phyloP scores from a whole-genome alignment of 306 rosid species.

The Vigna reflexopilosa region DNA sequence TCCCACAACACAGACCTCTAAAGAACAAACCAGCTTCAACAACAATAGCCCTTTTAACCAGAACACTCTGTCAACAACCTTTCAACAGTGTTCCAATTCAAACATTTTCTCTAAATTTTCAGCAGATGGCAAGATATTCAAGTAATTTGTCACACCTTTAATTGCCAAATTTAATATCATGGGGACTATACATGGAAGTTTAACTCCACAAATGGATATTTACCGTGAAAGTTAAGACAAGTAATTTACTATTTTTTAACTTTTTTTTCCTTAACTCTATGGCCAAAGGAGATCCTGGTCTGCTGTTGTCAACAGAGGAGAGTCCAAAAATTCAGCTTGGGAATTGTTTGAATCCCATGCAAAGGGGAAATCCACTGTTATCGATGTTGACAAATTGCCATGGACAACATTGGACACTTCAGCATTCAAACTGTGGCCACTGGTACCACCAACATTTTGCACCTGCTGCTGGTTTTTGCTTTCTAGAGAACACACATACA shows the following conservation, averaged over 20 bases:
- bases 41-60: background rate
- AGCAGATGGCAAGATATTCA: background rate
- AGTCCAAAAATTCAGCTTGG: slow-evolving; percentile 26
- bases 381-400: background rate
- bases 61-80: background rate
- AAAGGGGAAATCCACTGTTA: background rate
- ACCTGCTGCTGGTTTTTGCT: slow-evolving; percentile 6
- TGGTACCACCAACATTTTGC: slow-evolving; percentile 15
- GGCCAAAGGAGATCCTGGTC: slow-evolving; percentile 11
- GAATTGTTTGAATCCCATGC: background rate
- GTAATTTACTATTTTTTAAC: slow-evolving; percentile 23
- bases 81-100: background rate
- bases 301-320: background rate
- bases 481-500: background rate
- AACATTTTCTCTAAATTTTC: background rate
- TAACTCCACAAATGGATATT: background rate
- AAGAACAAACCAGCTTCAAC: background rate
- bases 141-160: background rate
- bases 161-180: slow-evolving; percentile 8
- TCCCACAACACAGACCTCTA: too few species aligned
- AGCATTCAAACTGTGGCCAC: background rate
- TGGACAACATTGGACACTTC: background rate
- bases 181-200: background rate
- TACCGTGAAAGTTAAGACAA: background rate
- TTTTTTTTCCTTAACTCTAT: background rate